A percentile compares a stretch with the other conserved stretches of the same genome.
These are phyloP conservation scores for Talaromyces sp. DNA, from an alignment of 2,329 filamentous ascomycete species.

Conservation along the genomic window DNA sequence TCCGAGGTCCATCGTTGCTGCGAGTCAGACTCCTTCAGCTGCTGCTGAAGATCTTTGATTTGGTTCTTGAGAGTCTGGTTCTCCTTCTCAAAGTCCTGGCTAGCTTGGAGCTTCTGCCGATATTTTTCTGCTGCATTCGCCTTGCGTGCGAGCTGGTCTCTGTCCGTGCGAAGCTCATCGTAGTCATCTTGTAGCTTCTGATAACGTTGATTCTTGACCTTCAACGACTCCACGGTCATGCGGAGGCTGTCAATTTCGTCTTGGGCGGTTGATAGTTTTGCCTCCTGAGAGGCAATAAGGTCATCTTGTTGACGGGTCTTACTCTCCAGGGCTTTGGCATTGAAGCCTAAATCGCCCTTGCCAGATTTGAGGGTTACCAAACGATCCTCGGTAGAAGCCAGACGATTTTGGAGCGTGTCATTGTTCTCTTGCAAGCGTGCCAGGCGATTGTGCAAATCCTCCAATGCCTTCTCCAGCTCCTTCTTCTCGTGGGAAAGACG, in stretches of 20 bases:
- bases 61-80: conserved; percentile 50
- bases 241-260: conserved; percentile 48
- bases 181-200: conserved; percentile 54
- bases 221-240: conserved; percentile 48
- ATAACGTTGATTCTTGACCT: conserved; percentile 48
- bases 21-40: conserved; percentile 49
- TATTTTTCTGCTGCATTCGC: conserved; percentile 55
- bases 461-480: conserved; percentile 49
- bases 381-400: conserved; percentile 52
- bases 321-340: conserved; percentile 46
- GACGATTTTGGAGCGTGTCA: conserved; percentile 48
- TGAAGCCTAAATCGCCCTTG: conserved; percentile 52
- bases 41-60: conserved; percentile 50
- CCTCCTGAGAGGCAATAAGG: conserved; percentile 71
- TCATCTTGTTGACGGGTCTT: conserved; percentile 67
- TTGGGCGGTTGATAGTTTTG: conserved; percentile 60
- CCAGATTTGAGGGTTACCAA: conserved; percentile 56
- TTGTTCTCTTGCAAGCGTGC: conserved; percentile 59
- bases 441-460: conserved; percentile 61
- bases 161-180: conserved; percentile 52
- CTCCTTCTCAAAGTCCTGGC: conserved; percentile 53
- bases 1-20: conserved; percentile 44
- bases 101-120: conserved; percentile 52
- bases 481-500: conserved; percentile 57
- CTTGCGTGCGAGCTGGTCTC: conserved; percentile 50